These are phyloP conservation scores for Neurospora sp. DNA, from an alignment of 2,329 filamentous ascomycete genomes.

Conservation along the genomic window DNA sequence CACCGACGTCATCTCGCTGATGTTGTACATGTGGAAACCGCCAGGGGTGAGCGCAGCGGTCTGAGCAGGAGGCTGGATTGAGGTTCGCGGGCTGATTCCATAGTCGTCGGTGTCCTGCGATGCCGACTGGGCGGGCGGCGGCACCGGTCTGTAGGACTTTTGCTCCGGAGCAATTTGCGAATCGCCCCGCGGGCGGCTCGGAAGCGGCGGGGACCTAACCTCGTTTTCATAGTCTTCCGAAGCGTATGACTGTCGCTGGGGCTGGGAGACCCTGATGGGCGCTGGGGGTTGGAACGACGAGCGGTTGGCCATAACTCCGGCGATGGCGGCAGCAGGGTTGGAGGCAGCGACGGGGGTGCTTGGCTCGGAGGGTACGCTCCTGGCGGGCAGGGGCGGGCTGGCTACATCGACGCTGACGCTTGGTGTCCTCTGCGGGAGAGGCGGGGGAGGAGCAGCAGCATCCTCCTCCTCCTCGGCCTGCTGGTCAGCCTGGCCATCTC, in stretches of 20 bases:
- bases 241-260: slow-evolving; percentile 44
- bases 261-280: slow-evolving; percentile 34
- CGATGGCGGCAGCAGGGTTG: slow-evolving; percentile 44
- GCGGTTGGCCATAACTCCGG: slow-evolving; percentile 43
- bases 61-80: slow-evolving; percentile 18
- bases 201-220: slow-evolving; percentile 49
- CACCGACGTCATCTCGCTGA: slow-evolving; percentile 94
- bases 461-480: slow-evolving; percentile 32
- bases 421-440: slow-evolving; percentile 33
- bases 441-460: slow-evolving; percentile 26
- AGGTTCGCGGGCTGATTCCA: slow-evolving; percentile 20
- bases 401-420: slow-evolving; percentile 19
- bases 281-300: slow-evolving; percentile 38
- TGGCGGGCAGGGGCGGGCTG: slow-evolving; percentile 30
- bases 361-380: slow-evolving; percentile 22
- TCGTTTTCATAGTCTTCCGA: slow-evolving; percentile 61
- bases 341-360: slow-evolving; percentile 26
- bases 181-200: slow-evolving; percentile 50
- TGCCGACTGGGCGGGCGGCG: slow-evolving; percentile 12
- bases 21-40: slow-evolving; percentile 89
- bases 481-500: slow-evolving; percentile 30
- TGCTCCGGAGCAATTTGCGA: slow-evolving; percentile 26
- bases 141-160: slow-evolving; percentile 16
- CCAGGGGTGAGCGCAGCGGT: slow-evolving; percentile 50
- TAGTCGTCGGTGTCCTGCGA: slow-evolving; percentile 24